Conservation (phyloP, 352 stramenopile genomes). For the Phytopythium vexans region DNA sequence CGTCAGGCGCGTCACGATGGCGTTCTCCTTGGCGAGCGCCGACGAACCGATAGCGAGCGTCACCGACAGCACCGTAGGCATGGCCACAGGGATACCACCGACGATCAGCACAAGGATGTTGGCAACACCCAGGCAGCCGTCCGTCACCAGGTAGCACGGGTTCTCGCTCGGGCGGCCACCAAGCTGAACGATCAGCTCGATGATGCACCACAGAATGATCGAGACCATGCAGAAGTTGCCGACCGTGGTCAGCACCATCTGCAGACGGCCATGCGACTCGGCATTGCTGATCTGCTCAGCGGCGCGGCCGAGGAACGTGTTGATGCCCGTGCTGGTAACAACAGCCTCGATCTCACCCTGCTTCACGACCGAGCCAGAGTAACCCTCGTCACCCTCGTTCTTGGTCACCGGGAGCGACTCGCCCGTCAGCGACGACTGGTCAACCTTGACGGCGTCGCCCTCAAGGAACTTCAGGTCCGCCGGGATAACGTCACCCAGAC, state of each 20-base stretch:
- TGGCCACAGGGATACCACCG: conserved; percentile 91
- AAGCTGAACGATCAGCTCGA: conserved; percentile 86
- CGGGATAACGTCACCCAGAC: conserved; percentile 90
- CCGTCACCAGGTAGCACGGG: conserved; percentile 80
- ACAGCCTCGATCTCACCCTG: conserved; percentile 90
- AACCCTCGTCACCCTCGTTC: conserved; percentile 67
- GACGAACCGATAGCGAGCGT: conserved; percentile 91
- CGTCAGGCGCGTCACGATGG: conserved; percentile 90
- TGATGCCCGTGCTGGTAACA: conserved; percentile 81
- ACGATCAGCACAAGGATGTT: conserved; percentile 90
- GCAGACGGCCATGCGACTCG: conserved; percentile 81
- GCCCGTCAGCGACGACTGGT: conserved; percentile 92
- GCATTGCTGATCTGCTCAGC: conserved; percentile 73
- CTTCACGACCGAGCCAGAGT: conserved; percentile 85
- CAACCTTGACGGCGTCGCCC: conserved; percentile 79
- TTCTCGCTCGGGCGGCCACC: conserved; percentile 63
- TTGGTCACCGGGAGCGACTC: conserved; percentile 93
- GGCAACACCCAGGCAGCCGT: conserved; percentile 62
- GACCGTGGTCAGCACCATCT: conserved; percentile 92
- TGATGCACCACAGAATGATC: conserved; percentile 81
- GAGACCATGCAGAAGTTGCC: conserved; percentile 89
- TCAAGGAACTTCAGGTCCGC: conserved; percentile 88
- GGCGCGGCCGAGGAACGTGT: conserved; percentile 91
- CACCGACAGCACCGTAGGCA: conserved; percentile 91
- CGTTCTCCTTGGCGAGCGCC: conserved; percentile 86